Evolutionary conservation across 2,329 filamentous ascomycete species (phyloP).

Genomic region (Neophaeococcomyces mojaviensis): DNA sequence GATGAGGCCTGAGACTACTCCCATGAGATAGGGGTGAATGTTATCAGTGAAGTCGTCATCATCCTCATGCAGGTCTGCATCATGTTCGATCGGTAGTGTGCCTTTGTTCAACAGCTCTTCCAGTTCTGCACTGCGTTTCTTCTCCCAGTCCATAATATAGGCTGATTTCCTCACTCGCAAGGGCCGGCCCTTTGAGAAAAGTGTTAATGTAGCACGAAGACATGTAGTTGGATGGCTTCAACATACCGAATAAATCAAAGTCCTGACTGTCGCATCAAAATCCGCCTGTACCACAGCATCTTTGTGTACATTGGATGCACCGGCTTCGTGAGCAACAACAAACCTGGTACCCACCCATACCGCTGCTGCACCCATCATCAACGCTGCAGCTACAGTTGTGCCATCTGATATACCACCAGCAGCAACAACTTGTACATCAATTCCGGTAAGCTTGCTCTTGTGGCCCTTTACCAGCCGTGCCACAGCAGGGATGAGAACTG

Average conservation of each 20-base stretch:
- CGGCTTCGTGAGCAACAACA: conserved; percentile 45
- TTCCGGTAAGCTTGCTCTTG: no score
- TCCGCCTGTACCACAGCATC: no score
- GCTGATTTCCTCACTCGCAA: no score
- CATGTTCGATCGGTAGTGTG: conserved; percentile 73
- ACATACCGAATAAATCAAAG: background rate
- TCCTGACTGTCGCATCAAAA: no score
- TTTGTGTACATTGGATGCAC: conserved; percentile 4
- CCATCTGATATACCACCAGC: conserved; percentile 49
- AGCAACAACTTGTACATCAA: conserved; percentile 37
- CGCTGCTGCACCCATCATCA: conserved; percentile 46
- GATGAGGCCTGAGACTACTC: conserved; percentile 77
- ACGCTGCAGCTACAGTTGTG: conserved; percentile 42
- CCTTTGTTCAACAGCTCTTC: conserved; percentile 74
- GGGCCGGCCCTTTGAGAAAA: no score
- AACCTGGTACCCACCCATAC: conserved; percentile 58
- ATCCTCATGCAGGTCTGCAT: conserved; percentile 66
- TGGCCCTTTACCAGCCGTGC: no score
- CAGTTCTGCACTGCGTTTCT: conserved; percentile 62
- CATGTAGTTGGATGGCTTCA: no score
- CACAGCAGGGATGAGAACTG: no score
- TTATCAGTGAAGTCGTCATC: conserved; percentile 75
- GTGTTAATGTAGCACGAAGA: no score
- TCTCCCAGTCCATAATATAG: no score
- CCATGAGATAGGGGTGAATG: conserved; percentile 75